Base-by-base conservation (phyloP, 2,329 filamentous ascomycete genomes). In the Xylaria multiplex region DNA sequence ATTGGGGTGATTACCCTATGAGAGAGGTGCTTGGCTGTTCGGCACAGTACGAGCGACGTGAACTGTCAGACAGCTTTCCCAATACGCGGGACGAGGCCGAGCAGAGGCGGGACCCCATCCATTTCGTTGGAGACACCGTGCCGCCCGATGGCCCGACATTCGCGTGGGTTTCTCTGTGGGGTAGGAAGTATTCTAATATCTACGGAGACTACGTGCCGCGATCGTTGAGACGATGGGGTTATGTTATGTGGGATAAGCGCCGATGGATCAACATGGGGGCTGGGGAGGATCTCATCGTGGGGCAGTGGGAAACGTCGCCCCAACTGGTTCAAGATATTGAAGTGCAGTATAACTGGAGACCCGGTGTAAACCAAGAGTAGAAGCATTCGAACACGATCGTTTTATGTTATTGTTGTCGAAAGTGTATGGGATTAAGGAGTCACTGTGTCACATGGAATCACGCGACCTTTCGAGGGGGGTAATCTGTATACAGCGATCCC, bases 201-300 rank as follows among this genome's bases (percentile, higher is more conserved):
- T 69, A 69, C 45, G 66, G 68, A 37, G 65, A 64, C 1, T 68
- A 66, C 19, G 68, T 69, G 22, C 68, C 68, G 13, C 1, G 35
- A n/a, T n/a, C 59, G 16, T 8, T 66, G 19, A 61, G 45, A 24
- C 22, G 6, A 62, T 68, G 59, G 59, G 68, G 65, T 5, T 69
- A 68, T 22, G 65, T 64, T 32, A 66, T 68, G 59, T 69, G 68
- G 68, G 65, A 69, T 46, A 32, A 65, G 61, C 40, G 54, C 14
- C 61, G 65, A 22, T 69, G 65, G 64, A 40, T 24, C 30, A 42
- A 49, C 19, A 24, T 61, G 30, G 57, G 57, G 30, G 62, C 27
- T 30, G 42, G 30, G 6, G 57, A 42, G 14, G 24, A 37, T 48
- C 32, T 61, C 32, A 3, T 69, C 13, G 37, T 30, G 22, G 48